These are phyloP conservation scores for Carex cristatella DNA, from an alignment of 176 grass and related monocot species.

Conservation along the genomic window DNA sequence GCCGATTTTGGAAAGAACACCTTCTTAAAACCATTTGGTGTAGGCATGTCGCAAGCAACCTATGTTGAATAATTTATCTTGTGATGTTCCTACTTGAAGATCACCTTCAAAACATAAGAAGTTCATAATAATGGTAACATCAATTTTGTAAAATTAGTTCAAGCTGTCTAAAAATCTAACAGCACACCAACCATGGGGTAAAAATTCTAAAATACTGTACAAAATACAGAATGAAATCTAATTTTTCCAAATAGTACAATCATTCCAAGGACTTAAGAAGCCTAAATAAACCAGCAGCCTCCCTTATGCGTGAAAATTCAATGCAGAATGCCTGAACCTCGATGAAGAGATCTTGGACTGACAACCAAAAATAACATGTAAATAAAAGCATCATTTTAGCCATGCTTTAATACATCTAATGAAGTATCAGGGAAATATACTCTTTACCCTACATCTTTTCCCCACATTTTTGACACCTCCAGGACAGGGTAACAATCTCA, in stretches of 20 bases:
- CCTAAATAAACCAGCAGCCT: constrained; percentile 78
- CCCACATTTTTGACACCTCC: not conserved
- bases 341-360: constrained; percentile 87
- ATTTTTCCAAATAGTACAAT: constrained; percentile 23
- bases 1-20: not conserved
- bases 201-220: constrained; percentile 15
- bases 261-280: constrained; percentile 83
- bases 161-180: constrained; percentile 8
- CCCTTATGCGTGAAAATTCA: constrained; percentile 80
- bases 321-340: constrained; percentile 99
- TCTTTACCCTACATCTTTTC: not conserved
- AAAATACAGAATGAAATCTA: constrained; percentile 25
- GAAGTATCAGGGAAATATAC: not conserved
- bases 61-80: not conserved
- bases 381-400: constrained; percentile 8
- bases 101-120: not conserved
- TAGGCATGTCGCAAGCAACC: not conserved
- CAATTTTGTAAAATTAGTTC: not conserved
- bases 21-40: not conserved
- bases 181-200: not conserved
- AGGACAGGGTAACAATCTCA: not conserved
- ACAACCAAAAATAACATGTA: constrained; percentile 29
- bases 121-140: not conserved
- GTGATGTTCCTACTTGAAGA: not conserved
- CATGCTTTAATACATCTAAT: not conserved